Percentiles rank a stretch among this genome's conserved stretches.
These are phyloP conservation scores for Colletotrichum godetiae DNA, from an alignment of 2,329 filamentous ascomycete genomes.

Conservation along the genomic window DNA sequence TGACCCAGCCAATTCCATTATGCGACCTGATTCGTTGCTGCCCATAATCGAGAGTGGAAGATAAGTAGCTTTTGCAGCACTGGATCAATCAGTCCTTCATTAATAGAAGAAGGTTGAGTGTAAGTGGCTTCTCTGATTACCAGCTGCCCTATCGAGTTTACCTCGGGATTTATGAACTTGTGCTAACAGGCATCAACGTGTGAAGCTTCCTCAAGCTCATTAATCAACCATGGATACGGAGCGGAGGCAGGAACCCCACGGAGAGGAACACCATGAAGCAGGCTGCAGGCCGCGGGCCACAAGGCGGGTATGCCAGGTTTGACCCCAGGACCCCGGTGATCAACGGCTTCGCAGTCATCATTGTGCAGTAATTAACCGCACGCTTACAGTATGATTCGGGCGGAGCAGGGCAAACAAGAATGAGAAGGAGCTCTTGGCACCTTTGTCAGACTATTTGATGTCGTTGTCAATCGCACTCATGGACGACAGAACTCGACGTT, in stretches of 20 bases:
- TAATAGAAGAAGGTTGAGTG: not conserved
- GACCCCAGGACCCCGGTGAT: not conserved
- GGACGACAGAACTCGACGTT: not conserved
- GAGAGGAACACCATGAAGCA: not conserved
- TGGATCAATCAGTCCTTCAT: not conserved
- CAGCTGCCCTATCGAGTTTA: not conserved
- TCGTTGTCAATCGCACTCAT: not conserved
- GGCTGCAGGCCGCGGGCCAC: not conserved
- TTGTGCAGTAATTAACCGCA: conserved; percentile 10
- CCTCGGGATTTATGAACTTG: not conserved
- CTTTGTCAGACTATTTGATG: conserved; percentile 3
- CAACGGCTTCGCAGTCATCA: conserved; percentile 21
- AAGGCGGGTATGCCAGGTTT: not conserved
- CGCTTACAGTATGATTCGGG: not conserved
- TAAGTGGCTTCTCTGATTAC: not conserved
- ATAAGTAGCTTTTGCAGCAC: not conserved
- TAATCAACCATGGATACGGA: not conserved
- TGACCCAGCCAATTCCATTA: not conserved
- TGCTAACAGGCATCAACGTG: not conserved
- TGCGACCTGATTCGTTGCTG: not conserved
- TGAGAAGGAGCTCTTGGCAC: not conserved
- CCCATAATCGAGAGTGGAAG: not conserved
- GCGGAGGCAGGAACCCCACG: not conserved
- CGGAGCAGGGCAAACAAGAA: conserved; percentile 1
- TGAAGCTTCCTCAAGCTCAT: not conserved